These are phyloP conservation scores for Tricholomella constricta DNA, from an alignment of 768 basidiomycete species.

Conservation along the genomic window DNA sequence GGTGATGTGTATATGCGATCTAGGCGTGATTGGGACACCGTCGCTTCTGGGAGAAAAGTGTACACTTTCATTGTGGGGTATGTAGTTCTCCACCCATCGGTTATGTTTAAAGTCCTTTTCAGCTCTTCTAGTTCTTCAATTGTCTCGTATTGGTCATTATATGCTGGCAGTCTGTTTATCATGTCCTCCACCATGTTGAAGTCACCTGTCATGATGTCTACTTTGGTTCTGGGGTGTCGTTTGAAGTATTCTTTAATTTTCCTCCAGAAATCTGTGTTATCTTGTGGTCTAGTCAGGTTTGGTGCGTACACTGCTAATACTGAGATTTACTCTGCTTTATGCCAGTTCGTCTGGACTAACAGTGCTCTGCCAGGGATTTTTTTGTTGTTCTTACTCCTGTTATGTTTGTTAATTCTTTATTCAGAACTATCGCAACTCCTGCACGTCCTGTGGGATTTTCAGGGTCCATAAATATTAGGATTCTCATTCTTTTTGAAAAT, in stretches of 20 bases:
- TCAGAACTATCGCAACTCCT: conserved; percentile 3
- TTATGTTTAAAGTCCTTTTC: conserved; percentile 15
- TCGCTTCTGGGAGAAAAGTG: neutral
- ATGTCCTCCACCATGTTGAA: conserved; percentile 43
- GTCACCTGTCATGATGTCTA: conserved; percentile 41
- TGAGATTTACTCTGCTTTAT: neutral
- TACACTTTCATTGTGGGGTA: conserved; percentile 14
- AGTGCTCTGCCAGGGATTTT: neutral
- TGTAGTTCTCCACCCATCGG: conserved; percentile 35
- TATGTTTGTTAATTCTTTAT: neutral
- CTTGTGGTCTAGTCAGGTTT: neutral
- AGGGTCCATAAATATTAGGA: neutral
- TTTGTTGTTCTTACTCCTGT: neutral
- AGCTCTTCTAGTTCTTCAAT: conserved; percentile 21
- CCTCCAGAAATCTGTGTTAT: neutral
- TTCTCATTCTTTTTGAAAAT: conserved; percentile 1
- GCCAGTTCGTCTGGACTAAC: conserved; percentile 1
- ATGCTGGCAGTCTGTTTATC: conserved; percentile 34
- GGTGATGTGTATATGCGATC: neutral
- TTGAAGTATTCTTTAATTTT: neutral
- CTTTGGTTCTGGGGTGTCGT: conserved; percentile 10
- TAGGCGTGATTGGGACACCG: neutral
- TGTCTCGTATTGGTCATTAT: conserved; percentile 15
- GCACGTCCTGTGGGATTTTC: neutral
- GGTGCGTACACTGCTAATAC: neutral